These are phyloP conservation scores for Skeletonema menzelii DNA, from an alignment of 108 stramenopile species.

Conservation along the genomic window DNA sequence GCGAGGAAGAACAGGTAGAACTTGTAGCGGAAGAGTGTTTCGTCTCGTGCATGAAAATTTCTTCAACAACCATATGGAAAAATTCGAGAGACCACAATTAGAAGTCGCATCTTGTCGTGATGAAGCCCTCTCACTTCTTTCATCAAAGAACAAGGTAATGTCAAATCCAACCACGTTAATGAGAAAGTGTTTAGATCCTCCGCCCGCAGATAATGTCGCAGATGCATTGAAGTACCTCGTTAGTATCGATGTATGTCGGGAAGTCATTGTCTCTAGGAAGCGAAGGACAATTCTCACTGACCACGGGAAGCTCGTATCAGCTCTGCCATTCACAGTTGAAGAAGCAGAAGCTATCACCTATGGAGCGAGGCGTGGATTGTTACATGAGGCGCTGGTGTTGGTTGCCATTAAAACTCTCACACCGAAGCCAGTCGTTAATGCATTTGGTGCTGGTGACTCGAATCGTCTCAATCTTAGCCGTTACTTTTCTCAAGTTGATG, in stretches of 20 bases:
- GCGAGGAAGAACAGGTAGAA: conserved; percentile 51
- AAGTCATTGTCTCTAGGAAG: conserved; percentile 8
- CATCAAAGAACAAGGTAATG: conserved; percentile 37
- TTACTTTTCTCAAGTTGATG: conserved; percentile 33
- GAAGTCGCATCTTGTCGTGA: conserved; percentile 40
- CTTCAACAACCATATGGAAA: conserved; percentile 24
- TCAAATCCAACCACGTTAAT: conserved; percentile 20
- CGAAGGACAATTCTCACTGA: conserved; percentile 30
- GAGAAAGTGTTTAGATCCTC: conserved; percentile 46
- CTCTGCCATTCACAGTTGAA: conserved; percentile 49
- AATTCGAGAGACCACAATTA: conserved; percentile 37
- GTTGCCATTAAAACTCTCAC: conserved; percentile 31
- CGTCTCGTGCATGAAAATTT: conserved; percentile 42
- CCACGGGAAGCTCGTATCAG: conserved; percentile 34
- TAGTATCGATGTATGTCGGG: conserved; percentile 33
- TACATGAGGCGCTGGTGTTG: conserved; percentile 48
- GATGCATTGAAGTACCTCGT: conserved; percentile 45
- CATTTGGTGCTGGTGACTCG: conserved; percentile 25
- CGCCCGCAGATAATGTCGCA: conserved; percentile 14
- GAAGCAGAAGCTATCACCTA: conserved; percentile 35
- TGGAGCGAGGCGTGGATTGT: conserved; percentile 40
- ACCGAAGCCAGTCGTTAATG: conserved; percentile 46
- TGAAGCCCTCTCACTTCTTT: conserved; percentile 37
- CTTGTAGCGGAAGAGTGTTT: conserved; percentile 44
- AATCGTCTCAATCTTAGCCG: conserved; percentile 29